Conservation (phyloP, 2,329 filamentous ascomycete species). For the Alternaria angustiovoidea region DNA sequence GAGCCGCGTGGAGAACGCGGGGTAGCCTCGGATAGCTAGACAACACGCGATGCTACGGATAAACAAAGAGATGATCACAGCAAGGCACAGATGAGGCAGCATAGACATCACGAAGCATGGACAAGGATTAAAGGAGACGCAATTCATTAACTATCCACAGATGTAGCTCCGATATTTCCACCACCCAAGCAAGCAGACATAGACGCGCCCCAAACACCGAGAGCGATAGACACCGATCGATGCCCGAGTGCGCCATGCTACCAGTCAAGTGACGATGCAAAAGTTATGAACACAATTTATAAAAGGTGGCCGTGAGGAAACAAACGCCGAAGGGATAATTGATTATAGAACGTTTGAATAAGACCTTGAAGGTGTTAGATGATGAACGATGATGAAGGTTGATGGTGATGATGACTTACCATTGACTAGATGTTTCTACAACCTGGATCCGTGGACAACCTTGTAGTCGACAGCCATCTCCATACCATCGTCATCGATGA, state of each 20-base stretch:
- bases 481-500: constrained; percentile 90
- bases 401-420: constrained; percentile 30
- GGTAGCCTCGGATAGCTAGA: constrained; percentile 7
- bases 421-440: constrained; percentile 58
- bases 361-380: constrained; percentile 34
- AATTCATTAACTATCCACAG: constrained; percentile 53
- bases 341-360: constrained; percentile 40
- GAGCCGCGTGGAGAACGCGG: constrained; percentile 6
- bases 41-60: not conserved
- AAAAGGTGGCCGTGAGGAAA: constrained; percentile 38
- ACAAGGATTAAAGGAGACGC: constrained; percentile 24
- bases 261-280: constrained; percentile 38
- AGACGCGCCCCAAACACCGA: constrained; percentile 26
- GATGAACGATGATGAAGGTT: not conserved
- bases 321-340: constrained; percentile 46
- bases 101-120: constrained; percentile 4
- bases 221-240: constrained; percentile 23
- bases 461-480: constrained; percentile 99
- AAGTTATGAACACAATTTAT: constrained; percentile 52
- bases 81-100: not conserved
- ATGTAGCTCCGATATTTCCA: constrained; percentile 41
- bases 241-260: constrained; percentile 28
- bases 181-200: constrained; percentile 33
- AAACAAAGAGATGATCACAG: not conserved
- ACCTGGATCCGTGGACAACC: constrained; percentile 82